A percentile compares a stretch with the other conserved stretches of the same genome.
These are phyloP conservation scores for Pseudogymnoascus sp. DNA, from an alignment of 2,329 filamentous ascomycete species.

Conservation along the genomic window DNA sequence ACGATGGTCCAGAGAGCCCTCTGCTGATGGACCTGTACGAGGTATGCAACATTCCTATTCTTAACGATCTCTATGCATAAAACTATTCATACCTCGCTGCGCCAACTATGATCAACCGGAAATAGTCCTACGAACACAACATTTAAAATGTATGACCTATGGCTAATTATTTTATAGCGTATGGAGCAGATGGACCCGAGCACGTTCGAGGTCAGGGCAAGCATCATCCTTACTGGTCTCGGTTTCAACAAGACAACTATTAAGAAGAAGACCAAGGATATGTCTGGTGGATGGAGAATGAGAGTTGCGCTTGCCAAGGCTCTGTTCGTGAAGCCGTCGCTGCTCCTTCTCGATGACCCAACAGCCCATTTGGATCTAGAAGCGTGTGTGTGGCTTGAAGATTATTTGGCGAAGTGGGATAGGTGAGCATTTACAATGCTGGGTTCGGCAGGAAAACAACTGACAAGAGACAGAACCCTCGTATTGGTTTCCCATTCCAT, in stretches of 20 bases:
- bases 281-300: constrained; percentile 99
- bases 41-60: constrained; percentile 45
- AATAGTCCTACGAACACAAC: constrained; percentile 19
- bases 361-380: constrained; percentile 99
- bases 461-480: constrained; percentile 56
- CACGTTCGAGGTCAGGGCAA: constrained; percentile 91
- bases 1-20: constrained; percentile 84
- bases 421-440: neutral
- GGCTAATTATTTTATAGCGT: constrained; percentile 50
- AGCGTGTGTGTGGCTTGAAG: constrained; percentile 98
- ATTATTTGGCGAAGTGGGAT: constrained; percentile 99
- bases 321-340: constrained; percentile 93
- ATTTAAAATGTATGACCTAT: neutral
- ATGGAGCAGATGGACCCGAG: constrained; percentile 99
- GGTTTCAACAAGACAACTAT: constrained; percentile 99
- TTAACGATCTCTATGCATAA: neutral
- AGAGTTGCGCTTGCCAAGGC: constrained; percentile 96
- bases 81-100: neutral
- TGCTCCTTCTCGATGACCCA: constrained; percentile 93
- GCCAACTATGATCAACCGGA: neutral
- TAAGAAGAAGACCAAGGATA: constrained; percentile 99
- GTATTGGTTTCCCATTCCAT: constrained; percentile 95
- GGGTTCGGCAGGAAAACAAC: neutral
- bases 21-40: constrained; percentile 93
- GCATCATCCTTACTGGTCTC: constrained; percentile 93